A percentile compares a stretch with the other conserved stretches of the same genome.
phyloP scores from a whole-genome alignment of 2,329 filamentous ascomycete species.

The Stachybotrys chartarum region DNA sequence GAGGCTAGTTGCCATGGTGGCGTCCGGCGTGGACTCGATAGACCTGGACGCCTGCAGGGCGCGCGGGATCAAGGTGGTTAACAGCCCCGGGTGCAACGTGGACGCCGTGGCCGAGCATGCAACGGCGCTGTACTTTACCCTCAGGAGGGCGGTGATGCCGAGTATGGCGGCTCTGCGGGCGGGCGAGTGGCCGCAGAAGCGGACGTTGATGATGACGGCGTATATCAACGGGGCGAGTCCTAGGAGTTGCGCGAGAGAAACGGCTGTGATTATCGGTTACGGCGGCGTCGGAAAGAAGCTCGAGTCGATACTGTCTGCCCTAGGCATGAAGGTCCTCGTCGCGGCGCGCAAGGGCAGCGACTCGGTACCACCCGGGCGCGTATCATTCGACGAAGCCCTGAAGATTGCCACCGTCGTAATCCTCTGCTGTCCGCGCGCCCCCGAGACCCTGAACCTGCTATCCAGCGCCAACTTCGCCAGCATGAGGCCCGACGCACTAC shows the following conservation, averaged over 20 bases:
- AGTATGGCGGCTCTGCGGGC: not conserved
- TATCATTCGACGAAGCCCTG: slow-evolving; percentile 12
- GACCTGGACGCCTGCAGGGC: slow-evolving; percentile 41
- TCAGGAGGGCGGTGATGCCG: slow-evolving; percentile 5
- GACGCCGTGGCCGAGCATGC: slow-evolving; percentile 69
- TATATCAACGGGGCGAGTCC: slow-evolving; percentile 13
- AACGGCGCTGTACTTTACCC: slow-evolving; percentile 58
- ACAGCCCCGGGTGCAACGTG: slow-evolving; percentile 66
- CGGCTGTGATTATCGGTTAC: slow-evolving; percentile 17
- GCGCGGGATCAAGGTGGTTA: slow-evolving; percentile 65
- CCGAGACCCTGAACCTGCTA: slow-evolving; percentile 12
- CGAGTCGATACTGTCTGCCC: slow-evolving; percentile 9
- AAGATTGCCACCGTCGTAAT: slow-evolving; percentile 14
- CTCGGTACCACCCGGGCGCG: slow-evolving; percentile 1
- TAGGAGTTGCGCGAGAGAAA: slow-evolving; percentile 17
- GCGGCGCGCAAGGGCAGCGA: slow-evolving; percentile 11
- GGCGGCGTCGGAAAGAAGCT: slow-evolving; percentile 16
- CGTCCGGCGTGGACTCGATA: slow-evolving; percentile 68
- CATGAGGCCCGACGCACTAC: slow-evolving; percentile 14
- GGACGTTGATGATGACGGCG: not conserved
- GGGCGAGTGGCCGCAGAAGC: slow-evolving; percentile 2
- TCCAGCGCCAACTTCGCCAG: slow-evolving; percentile 6
- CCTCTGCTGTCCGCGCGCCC: slow-evolving; percentile 13
- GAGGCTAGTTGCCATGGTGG: slow-evolving; percentile 6
- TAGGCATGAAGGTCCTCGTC: slow-evolving; percentile 15